Conservation (phyloP, 1,284 basidiomycete species). For the Cryptococcus floricola region DNA sequence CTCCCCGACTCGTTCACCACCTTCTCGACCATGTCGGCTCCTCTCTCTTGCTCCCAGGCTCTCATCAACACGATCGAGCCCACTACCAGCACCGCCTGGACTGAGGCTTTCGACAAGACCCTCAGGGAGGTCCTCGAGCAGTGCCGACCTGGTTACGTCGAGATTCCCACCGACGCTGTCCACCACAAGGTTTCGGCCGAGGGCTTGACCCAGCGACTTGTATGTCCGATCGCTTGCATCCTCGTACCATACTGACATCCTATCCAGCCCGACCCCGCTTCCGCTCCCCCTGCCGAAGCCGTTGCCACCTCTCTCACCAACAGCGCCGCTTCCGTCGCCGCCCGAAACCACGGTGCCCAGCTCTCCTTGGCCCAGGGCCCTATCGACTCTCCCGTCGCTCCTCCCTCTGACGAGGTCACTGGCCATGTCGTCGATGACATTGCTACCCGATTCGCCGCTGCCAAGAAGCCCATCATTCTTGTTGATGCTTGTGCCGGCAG, state of each 20-base stretch:
- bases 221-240: conserved; percentile 10
- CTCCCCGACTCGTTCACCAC: conserved; percentile 70
- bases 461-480: conserved; percentile 70
- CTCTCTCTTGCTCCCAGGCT: conserved; percentile 70
- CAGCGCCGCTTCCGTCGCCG: conserved; percentile 4
- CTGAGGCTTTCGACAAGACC: conserved; percentile 72
- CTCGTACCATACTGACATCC: conserved; percentile 3
- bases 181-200: conserved; percentile 64
- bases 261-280: conserved; percentile 48
- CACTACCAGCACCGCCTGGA: conserved; percentile 52
- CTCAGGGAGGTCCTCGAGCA: conserved; percentile 66
- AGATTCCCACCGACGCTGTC: conserved; percentile 81
- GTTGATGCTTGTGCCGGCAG: conserved; percentile 84
- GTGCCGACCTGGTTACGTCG: conserved; percentile 82
- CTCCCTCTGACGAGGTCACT: conserved; percentile 56
- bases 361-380: conserved; percentile 5
- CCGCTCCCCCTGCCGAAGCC: conserved; percentile 33
- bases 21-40: conserved; percentile 70
- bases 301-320: conserved; percentile 15
- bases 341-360: conserved; percentile 11
- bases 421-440: conserved; percentile 72
- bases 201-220: conserved; percentile 62
- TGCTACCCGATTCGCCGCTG: conserved; percentile 59
- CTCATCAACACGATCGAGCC: conserved; percentile 56
- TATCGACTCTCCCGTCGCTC: conserved; percentile 9